phyloP scores from a whole-genome alignment of 2,329 filamentous ascomycete species.

The Geosmithia putterillii region DNA sequence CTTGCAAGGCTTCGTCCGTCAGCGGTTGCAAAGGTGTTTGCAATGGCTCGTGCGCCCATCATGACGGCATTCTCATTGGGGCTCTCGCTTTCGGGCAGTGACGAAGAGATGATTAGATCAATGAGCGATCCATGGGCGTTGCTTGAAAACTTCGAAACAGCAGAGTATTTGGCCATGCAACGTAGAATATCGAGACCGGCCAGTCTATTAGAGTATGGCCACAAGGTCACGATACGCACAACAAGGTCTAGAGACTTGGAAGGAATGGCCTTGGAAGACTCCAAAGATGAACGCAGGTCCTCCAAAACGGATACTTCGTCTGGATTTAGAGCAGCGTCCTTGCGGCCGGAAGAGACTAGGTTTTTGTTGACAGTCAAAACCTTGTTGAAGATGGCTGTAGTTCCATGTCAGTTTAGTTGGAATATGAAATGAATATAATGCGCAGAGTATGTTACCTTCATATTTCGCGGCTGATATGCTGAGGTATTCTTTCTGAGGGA shows the following conservation, averaged over 20 bases:
- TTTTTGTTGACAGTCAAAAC: conserved; percentile 63
- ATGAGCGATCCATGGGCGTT: conserved; percentile 46
- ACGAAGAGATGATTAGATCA: conserved; percentile 31
- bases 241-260: conserved; percentile 48
- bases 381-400: conserved; percentile 60
- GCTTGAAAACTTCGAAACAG: conserved; percentile 48
- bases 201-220: conserved; percentile 71
- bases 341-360: conserved; percentile 58
- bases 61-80: conserved; percentile 72
- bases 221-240: conserved; percentile 60
- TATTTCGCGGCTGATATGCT: conserved; percentile 64
- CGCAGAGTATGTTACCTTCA: conserved; percentile 24
- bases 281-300: conserved; percentile 50
- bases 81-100: conserved; percentile 34
- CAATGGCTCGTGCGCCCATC: conserved; percentile 70
- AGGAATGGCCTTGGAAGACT: conserved; percentile 37
- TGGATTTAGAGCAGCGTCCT: conserved; percentile 62
- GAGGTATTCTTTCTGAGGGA: conserved; percentile 73
- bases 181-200: conserved; percentile 80
- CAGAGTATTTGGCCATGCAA: conserved; percentile 59
- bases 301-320: conserved; percentile 53
- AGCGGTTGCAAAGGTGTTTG: conserved; percentile 70
- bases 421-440: conserved; percentile 2
- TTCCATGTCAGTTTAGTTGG: conserved; percentile 11
- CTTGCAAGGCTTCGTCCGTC: conserved; percentile 56